Evolutionary conservation across 345 rosid species (phyloP), one percentile per base, ranked within the genome.

Genomic region (Syzygium oleosum): DNA sequence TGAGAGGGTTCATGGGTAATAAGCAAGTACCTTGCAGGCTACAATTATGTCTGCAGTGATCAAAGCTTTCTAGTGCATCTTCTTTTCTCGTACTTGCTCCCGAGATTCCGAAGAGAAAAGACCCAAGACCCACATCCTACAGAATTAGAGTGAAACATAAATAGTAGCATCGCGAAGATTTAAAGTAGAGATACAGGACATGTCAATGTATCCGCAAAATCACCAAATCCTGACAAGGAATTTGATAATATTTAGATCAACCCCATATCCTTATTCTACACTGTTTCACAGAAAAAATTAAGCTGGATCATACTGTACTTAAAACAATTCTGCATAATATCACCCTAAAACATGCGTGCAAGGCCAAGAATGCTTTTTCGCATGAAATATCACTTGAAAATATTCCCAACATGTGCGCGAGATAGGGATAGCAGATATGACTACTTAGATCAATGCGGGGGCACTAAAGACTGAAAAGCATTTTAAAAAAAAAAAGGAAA

Each of bases 61-160:
- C 59, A 21, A 63, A 87, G 63, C 52, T 84, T 89, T 85, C 93
- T 85, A 93, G 41, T 80, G 87, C 31, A 89, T 86, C 92, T 94
- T 95, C 14, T 87, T 88, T 83, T 90, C 95, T 87, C 87, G 91
- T 19, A 46, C 52, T 88, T 65, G 89, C 46, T 89, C 86, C 87
- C 13, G 91, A 63, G 95, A 89, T 63, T 92, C 95, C 84, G 89
- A 88, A 51, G 90, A 90, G 87, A 96, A 79, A 88, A 95, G 89
- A 85, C 97, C 93, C 92, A 97, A 91, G 38, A 94, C 90, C 93
- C 92, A 51, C 96, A 92, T 92, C 94, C 99, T 97, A 84, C 46
- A 87, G 49, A 86, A 84, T 63, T 4, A 65, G n/a, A 51, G 34
- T 4, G 8, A 52, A 31, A 10, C n/a, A 31, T 6, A 17, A 51